These are phyloP conservation scores for Ambrosia trifida DNA, from an alignment of 129 eudicot genomes.

Conservation along the genomic window DNA sequence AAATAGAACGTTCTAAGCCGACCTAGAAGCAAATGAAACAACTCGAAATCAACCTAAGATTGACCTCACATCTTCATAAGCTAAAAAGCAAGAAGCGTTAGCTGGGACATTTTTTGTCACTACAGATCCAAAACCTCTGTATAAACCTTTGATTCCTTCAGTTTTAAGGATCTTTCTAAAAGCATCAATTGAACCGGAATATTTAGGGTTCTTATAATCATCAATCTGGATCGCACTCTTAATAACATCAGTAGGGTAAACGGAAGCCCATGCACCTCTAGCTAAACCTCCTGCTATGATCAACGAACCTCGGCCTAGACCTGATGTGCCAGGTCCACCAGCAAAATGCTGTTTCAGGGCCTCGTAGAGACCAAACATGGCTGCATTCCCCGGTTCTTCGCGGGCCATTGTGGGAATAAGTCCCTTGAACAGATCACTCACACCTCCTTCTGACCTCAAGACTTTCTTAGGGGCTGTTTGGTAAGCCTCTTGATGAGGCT, in stretches of 20 bases:
- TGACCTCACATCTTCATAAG: constrained; percentile 66
- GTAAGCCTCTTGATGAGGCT: too few relatives aligned
- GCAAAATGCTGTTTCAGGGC: constrained; percentile 72
- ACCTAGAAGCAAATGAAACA: too few relatives aligned
- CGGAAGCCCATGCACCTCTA: constrained; percentile 66
- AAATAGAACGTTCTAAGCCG: too few relatives aligned
- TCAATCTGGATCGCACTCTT: constrained; percentile 87
- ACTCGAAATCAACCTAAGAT: not conserved
- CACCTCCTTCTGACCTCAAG: constrained; percentile 63
- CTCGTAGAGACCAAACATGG: constrained; percentile 85
- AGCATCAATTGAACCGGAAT: constrained; percentile 62
- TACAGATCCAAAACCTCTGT: constrained; percentile 91
- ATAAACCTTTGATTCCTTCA: constrained; percentile 70
- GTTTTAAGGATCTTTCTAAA: constrained; percentile 59
- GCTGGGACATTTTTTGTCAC: constrained; percentile 89
- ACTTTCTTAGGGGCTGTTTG: too few relatives aligned
- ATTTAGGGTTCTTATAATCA: constrained; percentile 75
- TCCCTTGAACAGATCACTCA: constrained; percentile 73
- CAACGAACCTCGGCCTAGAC: constrained; percentile 66
- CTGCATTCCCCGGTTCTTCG: constrained; percentile 86
- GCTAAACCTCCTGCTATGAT: constrained; percentile 74
- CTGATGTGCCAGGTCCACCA: constrained; percentile 73
- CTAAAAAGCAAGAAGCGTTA: constrained; percentile 90
- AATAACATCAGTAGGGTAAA: constrained; percentile 81
- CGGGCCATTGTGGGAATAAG: constrained; percentile 75